Conservation (phyloP, 2,329 filamentous ascomycete genomes). For the Phialocephala sp. region DNA sequence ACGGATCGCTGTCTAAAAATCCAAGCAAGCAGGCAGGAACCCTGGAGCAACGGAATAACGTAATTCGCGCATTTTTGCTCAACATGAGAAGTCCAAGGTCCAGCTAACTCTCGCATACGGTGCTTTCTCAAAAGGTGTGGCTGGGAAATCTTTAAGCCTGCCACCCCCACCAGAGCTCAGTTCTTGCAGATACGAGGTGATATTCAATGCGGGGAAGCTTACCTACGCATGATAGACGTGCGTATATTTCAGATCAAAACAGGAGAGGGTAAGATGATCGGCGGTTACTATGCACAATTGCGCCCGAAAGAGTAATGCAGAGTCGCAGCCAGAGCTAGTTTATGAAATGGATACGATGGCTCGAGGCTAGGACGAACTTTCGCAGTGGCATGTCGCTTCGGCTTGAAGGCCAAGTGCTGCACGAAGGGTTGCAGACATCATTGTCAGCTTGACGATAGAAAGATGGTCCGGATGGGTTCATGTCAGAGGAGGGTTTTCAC, state of each 20-base stretch:
- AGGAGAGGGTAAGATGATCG: neutral
- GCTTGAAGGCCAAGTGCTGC: neutral
- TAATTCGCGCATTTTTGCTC: too few species aligned
- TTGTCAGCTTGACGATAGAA: neutral
- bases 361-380: neutral
- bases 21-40: neutral
- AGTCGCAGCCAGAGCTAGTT: neutral
- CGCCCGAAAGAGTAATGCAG: too few species aligned
- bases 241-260: neutral
- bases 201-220: neutral
- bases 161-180: neutral
- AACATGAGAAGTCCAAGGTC: neutral
- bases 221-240: neutral
- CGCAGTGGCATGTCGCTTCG: neutral
- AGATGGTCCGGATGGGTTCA: neutral
- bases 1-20: neutral
- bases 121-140: neutral
- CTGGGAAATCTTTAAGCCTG: neutral
- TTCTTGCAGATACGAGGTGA: neutral
- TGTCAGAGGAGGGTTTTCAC: too few species aligned
- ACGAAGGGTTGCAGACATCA: slow-evolving; percentile 5
- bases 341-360: neutral
- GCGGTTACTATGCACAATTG: neutral
- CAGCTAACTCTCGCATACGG: neutral
- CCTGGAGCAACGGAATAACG: too few species aligned